Percentiles rank a stretch among this genome's conserved stretches.
Conservation (phyloP, 2,329 filamentous ascomycete genomes). For the Epichloe coenophiala region DNA sequence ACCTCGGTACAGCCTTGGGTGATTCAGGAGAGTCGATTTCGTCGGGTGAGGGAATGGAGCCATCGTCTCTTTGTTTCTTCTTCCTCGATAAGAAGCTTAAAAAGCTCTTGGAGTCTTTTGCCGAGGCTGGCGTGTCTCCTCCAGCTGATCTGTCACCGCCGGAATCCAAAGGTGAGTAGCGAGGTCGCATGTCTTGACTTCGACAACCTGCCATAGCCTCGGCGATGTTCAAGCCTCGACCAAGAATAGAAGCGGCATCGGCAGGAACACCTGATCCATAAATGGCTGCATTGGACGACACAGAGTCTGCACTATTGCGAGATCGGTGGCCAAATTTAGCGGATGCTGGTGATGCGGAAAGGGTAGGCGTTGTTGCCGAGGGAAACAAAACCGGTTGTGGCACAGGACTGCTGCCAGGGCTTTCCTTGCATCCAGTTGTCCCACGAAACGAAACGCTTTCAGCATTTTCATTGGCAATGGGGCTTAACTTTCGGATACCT, state of each 20-base stretch:
- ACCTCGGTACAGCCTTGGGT: slow-evolving; percentile 40
- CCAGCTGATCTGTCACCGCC: slow-evolving; percentile 51
- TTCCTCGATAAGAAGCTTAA: slow-evolving; percentile 56
- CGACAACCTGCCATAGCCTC: slow-evolving; percentile 32
- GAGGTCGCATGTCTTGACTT: slow-evolving; percentile 37
- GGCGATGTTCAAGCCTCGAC: slow-evolving; percentile 34
- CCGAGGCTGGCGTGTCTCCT: slow-evolving; percentile 53
- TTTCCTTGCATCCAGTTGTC: slow-evolving; percentile 37
- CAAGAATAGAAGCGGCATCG: slow-evolving; percentile 39
- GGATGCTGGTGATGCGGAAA: slow-evolving; percentile 45
- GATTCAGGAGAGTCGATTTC: slow-evolving; percentile 73
- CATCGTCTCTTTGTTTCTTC: slow-evolving; percentile 56
- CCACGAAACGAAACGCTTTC: slow-evolving; percentile 29
- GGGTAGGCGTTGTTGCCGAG: slow-evolving; percentile 32
- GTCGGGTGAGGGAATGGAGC: slow-evolving; percentile 54
- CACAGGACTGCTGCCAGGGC: slow-evolving; percentile 52
- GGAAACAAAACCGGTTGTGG: slow-evolving; percentile 33
- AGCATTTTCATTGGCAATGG: slow-evolving; percentile 51
- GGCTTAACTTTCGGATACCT: slow-evolving; percentile 55
- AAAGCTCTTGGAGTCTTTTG: slow-evolving; percentile 57
- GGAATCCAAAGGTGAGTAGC: slow-evolving; percentile 53
- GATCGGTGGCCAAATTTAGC: slow-evolving; percentile 49
- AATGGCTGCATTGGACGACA: slow-evolving; percentile 46
- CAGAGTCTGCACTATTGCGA: slow-evolving; percentile 58
- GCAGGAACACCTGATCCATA: slow-evolving; percentile 49